These are phyloP conservation scores for Hibiscus mutabilis DNA, from an alignment of 345 rosid genomes.

Conservation along the genomic window DNA sequence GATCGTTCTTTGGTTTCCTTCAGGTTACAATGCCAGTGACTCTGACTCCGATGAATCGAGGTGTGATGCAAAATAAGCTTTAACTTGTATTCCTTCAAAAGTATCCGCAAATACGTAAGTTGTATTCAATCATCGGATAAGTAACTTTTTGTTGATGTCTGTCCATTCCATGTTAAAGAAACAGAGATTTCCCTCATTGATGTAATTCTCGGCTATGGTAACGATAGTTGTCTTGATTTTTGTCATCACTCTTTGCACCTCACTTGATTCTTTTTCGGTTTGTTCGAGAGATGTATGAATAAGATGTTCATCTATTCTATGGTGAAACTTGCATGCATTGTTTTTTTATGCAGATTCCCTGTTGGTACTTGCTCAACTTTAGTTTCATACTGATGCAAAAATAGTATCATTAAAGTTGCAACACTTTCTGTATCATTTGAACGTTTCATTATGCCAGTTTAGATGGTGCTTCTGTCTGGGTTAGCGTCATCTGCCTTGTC, in stretches of 20 bases:
- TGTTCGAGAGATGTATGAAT: too few relatives aligned
- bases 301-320: too few relatives aligned
- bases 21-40: constrained; percentile 72
- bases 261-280: too few relatives aligned
- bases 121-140: background rate
- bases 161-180: too few relatives aligned
- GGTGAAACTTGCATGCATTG: too few relatives aligned
- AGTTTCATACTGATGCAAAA: background rate
- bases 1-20: background rate
- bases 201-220: too few relatives aligned
- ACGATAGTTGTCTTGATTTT: too few relatives aligned
- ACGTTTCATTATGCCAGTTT: background rate
- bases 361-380: too few relatives aligned
- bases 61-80: constrained; percentile 19
- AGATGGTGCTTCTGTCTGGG: background rate
- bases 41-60: constrained; percentile 52
- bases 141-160: background rate
- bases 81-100: background rate
- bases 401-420: background rate
- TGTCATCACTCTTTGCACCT: too few relatives aligned
- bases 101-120: background rate
- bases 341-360: too few relatives aligned
- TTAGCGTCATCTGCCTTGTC: constrained; percentile 30
- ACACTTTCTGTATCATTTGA: background rate
- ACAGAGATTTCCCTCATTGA: too few relatives aligned